Base-by-base conservation (phyloP, 2,329 filamentous ascomycete genomes). In the Fusarium lateritium region DNA sequence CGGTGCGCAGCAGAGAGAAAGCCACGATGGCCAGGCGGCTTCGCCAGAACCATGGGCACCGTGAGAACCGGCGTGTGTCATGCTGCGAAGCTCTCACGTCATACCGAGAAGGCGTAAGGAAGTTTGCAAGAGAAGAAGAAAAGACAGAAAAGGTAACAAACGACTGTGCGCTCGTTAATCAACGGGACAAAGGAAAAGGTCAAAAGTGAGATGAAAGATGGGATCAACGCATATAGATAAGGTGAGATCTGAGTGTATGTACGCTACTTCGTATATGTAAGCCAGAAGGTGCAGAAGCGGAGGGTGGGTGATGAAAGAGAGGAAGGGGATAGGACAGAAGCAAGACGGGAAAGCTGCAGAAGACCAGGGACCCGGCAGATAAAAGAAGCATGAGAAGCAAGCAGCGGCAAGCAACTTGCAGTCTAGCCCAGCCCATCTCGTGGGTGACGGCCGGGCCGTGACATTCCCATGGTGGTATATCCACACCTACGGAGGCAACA, bases 1-100 rank as follows among this genome's bases (percentile, higher is more conserved):
- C 65, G 81, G 79, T 66, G 75, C 74, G 73, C 84, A 86, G 73
- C 84, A 86, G 58, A 79, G 77, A 59, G 80, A 79, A 62, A 86
- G 79, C 83, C 84, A 86, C 65, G 83, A 83, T 62, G 79, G 73
- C 74, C 80, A 81, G 45, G 79, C 45, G 56, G 70, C 76, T 73
- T 80, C 76, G 73, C 80, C 79, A 75, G 76, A 74, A 63, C 83
- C 76, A 74, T 83, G 80, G 75, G 76, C 74, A 67, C 83, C 76
- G 73, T 83, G 80, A 74, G 78, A 79, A 77, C 77, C 79, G 75
- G 81, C 76, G 70, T 74, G 69, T 76, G 79, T 82, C 81, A 84
- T 84, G 65, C 74, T 79, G 76, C 58, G 59, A 69, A 55, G 57
- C 59, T 62, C 67, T 70, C 67, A 70, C 64, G 59, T 67, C 74